phyloP scores from a whole-genome alignment of 805 yeast species.

The Candida tallmaniae region DNA sequence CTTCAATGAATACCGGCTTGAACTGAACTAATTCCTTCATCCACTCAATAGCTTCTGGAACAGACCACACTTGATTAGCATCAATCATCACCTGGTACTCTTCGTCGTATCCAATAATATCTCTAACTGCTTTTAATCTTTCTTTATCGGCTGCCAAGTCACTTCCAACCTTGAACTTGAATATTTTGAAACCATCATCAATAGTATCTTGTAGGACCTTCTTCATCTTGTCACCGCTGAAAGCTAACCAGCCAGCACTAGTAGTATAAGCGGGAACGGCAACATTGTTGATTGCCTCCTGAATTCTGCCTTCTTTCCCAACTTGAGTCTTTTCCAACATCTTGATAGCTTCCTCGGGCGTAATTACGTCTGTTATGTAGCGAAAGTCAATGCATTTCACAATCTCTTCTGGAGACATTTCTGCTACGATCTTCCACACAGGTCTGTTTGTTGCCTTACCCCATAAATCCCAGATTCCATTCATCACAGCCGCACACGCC shows the following conservation, averaged over 20 bases:
- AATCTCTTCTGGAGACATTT: slow-evolving; percentile 38
- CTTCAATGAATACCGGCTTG: slow-evolving; percentile 14
- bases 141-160: slow-evolving; percentile 29
- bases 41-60: slow-evolving; percentile 16
- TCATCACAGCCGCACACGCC: slow-evolving; percentile 37
- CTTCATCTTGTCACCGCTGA: slow-evolving; percentile 37
- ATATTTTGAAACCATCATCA: slow-evolving; percentile 33
- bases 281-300: slow-evolving; percentile 20
- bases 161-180: slow-evolving; percentile 41
- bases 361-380: slow-evolving; percentile 38
- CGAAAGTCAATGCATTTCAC: slow-evolving; percentile 38
- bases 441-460: slow-evolving; percentile 34
- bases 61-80: slow-evolving; percentile 15
- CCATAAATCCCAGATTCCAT: slow-evolving; percentile 43
- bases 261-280: slow-evolving; percentile 45
- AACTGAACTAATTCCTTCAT: slow-evolving; percentile 14
- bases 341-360: slow-evolving; percentile 37
- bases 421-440: slow-evolving; percentile 39
- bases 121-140: slow-evolving; percentile 33
- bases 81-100: slow-evolving; percentile 15
- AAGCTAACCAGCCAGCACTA: slow-evolving; percentile 44
- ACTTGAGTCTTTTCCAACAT: slow-evolving; percentile 22
- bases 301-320: slow-evolving; percentile 20
- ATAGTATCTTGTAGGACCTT: slow-evolving; percentile 20
- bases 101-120: slow-evolving; percentile 35